These are phyloP conservation scores for Elsinoe australis DNA, from an alignment of 2,329 filamentous ascomycete species.

Conservation along the genomic window DNA sequence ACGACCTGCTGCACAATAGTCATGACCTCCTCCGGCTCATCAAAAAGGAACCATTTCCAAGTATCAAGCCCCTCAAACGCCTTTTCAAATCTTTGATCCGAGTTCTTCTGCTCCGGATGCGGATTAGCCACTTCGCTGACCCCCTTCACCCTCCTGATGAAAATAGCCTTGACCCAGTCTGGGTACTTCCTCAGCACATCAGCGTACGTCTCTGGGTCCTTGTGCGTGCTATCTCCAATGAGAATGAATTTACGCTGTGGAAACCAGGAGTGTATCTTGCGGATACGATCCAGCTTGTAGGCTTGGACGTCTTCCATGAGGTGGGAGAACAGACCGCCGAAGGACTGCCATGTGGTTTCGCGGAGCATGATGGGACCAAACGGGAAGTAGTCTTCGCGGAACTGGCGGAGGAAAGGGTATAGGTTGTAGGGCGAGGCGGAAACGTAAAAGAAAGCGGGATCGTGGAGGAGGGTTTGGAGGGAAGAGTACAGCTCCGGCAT, in stretches of 20 bases:
- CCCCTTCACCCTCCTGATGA: conserved; percentile 75
- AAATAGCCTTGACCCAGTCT: conserved; percentile 73
- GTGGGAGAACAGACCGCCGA: conserved; percentile 69
- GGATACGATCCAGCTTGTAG: conserved; percentile 77
- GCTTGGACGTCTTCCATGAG: conserved; percentile 73
- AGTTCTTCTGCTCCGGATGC: conserved; percentile 61
- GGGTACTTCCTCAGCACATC: conserved; percentile 63
- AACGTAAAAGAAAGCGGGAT: conserved; percentile 82
- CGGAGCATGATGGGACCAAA: conserved; percentile 75
- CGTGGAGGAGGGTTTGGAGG: conserved; percentile 48
- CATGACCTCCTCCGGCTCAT: conserved; percentile 59
- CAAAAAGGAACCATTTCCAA: conserved; percentile 72
- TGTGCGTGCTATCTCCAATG: conserved; percentile 86
- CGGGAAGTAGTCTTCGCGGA: conserved; percentile 64
- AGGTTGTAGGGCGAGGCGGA: conserved; percentile 92
- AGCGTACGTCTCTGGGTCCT: conserved; percentile 83
- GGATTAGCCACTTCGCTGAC: conserved; percentile 54
- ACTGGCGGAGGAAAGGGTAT: conserved; percentile 74
- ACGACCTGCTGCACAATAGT: conserved; percentile 29
- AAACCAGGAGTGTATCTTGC: conserved; percentile 69
- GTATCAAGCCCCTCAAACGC: conserved; percentile 71
- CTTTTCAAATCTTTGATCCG: conserved; percentile 65
- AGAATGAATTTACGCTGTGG: conserved; percentile 72
- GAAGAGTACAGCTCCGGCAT: conserved; percentile 79
- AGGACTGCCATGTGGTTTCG: conserved; percentile 77